Evolutionary conservation across 164 flowering plant genomes (phyloP), one percentile per base, ranked within the genome.

Genomic region (Protea cynaroides): DNA sequence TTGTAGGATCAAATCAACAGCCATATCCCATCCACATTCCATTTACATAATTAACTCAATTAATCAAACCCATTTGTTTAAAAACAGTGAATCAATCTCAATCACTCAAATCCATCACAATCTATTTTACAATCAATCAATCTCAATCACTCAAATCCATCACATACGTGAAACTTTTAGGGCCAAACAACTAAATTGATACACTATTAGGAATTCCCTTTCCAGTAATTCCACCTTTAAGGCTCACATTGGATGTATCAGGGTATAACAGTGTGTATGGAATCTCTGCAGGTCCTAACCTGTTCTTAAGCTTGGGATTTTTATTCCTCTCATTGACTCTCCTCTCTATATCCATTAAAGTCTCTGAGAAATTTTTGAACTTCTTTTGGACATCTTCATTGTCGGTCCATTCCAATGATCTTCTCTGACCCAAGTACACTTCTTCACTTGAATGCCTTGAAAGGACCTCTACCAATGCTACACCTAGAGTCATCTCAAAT

Each of bases 391-490:
- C 72, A 47, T 71, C 81, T 51, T 23, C 58, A 43, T 78, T 76
- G 15, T 65, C 70, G 0, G 79, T 85, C 88, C 93, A 87, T 1
- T 75, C 76, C 10, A 57, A 44, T 36, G 73, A 56, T 5, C 73
- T 63, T 50, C 80, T 74, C 73, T 81, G 84, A 0, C 93, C 93
- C 56, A 85, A 66, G 65, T 80, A 85, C 23, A 68, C 73, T 72
- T 87, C 90, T 46, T 83, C 90, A 0, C 82, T 68, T 21, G 78
- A 62, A 66, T 83, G 90, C 46, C 65, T 72, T 0, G 88, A 87
- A 8, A 85, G 69, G 23, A 83, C 73, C 60, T 82, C 84, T 5
- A 74, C 56, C 51, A 69, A 7, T 56, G 67, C 67, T 11, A 73
- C 53, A 10, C 76, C 76, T 3, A 73, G 58, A 1, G 64, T 69